phyloP scores from a whole-genome alignment of 768 basidiomycete species.

The Agrocybe pediades region DNA sequence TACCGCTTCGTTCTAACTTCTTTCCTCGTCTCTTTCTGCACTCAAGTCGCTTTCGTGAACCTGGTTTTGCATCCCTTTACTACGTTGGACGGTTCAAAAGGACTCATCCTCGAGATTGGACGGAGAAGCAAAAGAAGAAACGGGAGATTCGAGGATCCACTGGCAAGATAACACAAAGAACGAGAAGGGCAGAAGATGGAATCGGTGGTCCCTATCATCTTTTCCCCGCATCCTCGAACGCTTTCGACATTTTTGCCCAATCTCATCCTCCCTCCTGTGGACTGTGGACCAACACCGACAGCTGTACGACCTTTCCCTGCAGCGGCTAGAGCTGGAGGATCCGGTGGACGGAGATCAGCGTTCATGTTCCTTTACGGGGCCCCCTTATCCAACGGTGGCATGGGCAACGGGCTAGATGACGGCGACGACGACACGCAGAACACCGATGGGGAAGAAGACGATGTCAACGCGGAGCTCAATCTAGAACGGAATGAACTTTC shows the following conservation, averaged over 20 bases:
- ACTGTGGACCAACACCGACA: slow-evolving; percentile 53
- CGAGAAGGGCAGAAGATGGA: slow-evolving; percentile 48
- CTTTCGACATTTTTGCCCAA: slow-evolving; percentile 72
- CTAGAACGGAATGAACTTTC: slow-evolving; percentile 62
- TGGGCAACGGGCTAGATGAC: slow-evolving; percentile 18
- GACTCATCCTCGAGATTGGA: too few relatives aligned
- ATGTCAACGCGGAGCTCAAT: slow-evolving; percentile 28
- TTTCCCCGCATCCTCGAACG: slow-evolving; percentile 67
- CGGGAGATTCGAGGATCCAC: too few relatives aligned
- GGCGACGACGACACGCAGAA: slow-evolving; percentile 29
- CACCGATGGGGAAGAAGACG: slow-evolving; percentile 41
- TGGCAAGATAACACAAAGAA: too few relatives aligned
- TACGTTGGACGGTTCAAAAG: too few relatives aligned
- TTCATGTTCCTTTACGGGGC: slow-evolving; percentile 42
- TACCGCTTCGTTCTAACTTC: too few relatives aligned
- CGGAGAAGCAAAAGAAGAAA: too few relatives aligned
- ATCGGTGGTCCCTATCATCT: slow-evolving; percentile 63
- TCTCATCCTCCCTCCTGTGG: slow-evolving; percentile 65
- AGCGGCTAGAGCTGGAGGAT: too few relatives aligned
- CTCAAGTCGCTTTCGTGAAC: too few relatives aligned
- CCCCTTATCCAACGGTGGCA: slow-evolving; percentile 33
- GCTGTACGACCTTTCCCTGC: slow-evolving; percentile 46
- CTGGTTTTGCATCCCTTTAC: too few relatives aligned
- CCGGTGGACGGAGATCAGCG: slow-evolving; percentile 30
- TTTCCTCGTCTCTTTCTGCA: too few relatives aligned